Percentiles rank a stretch among this genome's conserved stretches.
Evolutionary conservation across 192 early-diverging fungal species (phyloP).

Genomic region (Gryganskiella cystojenkinii): DNA sequence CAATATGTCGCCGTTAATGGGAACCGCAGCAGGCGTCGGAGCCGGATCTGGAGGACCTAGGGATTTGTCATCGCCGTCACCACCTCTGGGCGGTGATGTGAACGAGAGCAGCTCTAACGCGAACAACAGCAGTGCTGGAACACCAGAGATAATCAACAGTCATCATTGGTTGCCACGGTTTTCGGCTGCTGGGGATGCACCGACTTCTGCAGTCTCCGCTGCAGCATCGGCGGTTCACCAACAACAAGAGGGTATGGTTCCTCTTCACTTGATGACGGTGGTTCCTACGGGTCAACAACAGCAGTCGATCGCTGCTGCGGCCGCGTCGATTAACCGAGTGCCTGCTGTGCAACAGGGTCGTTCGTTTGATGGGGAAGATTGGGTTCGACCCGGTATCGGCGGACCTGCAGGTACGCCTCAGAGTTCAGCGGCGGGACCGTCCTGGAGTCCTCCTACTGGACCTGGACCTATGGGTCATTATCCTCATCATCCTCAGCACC

Average conservation of each 20-base stretch:
- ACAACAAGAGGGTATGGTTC: too few relatives aligned
- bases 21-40: background rate
- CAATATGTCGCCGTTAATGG: constrained; percentile 1
- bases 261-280: constrained; percentile 19
- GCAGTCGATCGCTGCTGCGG: constrained; percentile 33
- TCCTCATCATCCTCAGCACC: too few relatives aligned
- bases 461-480: too few relatives aligned
- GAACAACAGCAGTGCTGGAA: background rate
- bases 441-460: constrained; percentile 6
- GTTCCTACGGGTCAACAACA: constrained; percentile 1
- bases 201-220: constrained; percentile 11
- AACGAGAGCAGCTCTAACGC: background rate
- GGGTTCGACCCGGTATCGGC: constrained; percentile 4
- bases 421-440: background rate
- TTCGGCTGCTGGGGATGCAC: constrained; percentile 45
- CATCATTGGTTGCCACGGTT: constrained; percentile 49
- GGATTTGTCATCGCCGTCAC: background rate
- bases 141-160: background rate
- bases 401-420: constrained; percentile 1
- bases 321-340: constrained; percentile 32
- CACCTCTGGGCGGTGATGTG: background rate
- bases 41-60: background rate
- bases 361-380: constrained; percentile 23
- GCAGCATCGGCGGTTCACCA: too few relatives aligned
- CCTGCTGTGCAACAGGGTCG: constrained; percentile 43